phyloP scores from a whole-genome alignment of 1,139 yeast genomes.

The Yamadazyma conglobata region DNA sequence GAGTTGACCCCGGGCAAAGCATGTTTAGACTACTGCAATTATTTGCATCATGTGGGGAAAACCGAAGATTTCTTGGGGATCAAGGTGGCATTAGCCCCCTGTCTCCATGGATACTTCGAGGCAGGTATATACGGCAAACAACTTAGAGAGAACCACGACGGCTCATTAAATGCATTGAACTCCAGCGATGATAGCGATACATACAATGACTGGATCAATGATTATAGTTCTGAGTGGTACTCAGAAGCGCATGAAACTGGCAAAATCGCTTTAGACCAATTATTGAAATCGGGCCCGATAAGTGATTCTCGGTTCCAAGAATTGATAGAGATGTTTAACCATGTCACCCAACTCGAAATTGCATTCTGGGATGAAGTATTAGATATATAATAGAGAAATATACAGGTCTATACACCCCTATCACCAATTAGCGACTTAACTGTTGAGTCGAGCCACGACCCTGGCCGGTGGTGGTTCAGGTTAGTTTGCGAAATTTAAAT shows the following conservation, averaged over 20 bases:
- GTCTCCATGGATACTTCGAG: slow-evolving; percentile 69
- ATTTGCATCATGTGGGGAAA: slow-evolving; percentile 50
- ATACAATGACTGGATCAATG: slow-evolving; percentile 59
- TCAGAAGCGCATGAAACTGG: slow-evolving; percentile 50
- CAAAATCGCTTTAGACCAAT: slow-evolving; percentile 45
- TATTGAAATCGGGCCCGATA: slow-evolving; percentile 20
- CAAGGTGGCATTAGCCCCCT: slow-evolving; percentile 70
- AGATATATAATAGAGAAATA: too few relatives aligned
- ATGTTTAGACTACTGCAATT: slow-evolving; percentile 58
- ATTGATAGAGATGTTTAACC: slow-evolving; percentile 54
- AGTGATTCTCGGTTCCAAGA: slow-evolving; percentile 27
- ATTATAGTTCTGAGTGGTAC: slow-evolving; percentile 59
- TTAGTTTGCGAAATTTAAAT: too few relatives aligned
- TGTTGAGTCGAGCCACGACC: too few relatives aligned
- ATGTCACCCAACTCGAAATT: slow-evolving; percentile 57
- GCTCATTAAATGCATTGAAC: too few relatives aligned
- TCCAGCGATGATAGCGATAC: slow-evolving; percentile 11
- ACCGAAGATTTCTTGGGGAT: slow-evolving; percentile 60
- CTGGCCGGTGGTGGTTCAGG: too few relatives aligned
- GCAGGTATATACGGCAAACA: slow-evolving; percentile 36
- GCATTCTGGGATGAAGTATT: slow-evolving; percentile 60
- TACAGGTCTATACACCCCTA: too few relatives aligned
- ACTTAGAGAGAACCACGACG: slow-evolving; percentile 13
- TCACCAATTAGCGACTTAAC: too few relatives aligned
- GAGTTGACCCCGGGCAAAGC: slow-evolving; percentile 52